A percentile compares a stretch with the other conserved stretches of the same genome.
Evolutionary conservation across 2,329 filamentous ascomycete genomes (phyloP).

Genomic region (Paecilomyces variotii): DNA sequence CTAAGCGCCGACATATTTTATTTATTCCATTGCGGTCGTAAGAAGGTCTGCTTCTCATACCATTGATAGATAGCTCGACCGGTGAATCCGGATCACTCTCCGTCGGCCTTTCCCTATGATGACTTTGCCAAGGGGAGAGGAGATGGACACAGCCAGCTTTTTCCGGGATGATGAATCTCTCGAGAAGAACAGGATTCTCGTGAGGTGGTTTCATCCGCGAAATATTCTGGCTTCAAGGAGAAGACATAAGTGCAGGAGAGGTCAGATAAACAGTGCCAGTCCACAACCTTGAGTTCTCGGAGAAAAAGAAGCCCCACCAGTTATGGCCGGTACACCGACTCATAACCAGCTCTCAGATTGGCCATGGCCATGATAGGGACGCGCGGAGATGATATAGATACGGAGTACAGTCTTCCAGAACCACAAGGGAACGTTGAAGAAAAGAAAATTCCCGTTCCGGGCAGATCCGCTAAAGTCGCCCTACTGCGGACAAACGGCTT

Average conservation of each 20-base stretch:
- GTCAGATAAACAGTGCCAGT: neutral
- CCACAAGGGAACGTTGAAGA: neutral
- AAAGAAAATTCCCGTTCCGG: neutral
- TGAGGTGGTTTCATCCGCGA: neutral
- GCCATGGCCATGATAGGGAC: neutral
- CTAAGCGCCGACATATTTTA: neutral
- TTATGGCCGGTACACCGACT: neutral
- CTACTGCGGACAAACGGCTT: neutral
- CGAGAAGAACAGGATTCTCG: neutral
- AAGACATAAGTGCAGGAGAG: too few relatives aligned
- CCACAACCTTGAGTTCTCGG: neutral
- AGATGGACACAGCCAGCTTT: neutral
- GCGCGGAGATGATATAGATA: too few relatives aligned
- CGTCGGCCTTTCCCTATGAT: too few relatives aligned
- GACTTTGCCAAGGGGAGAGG: neutral
- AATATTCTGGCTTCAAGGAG: neutral
- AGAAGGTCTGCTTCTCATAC: neutral
- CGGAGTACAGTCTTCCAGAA: neutral
- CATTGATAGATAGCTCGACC: neutral
- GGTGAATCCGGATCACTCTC: neutral
- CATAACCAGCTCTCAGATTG: neutral
- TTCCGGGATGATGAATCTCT: neutral
- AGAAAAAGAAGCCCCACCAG: neutral
- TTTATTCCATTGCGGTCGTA: neutral
- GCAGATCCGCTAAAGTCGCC: neutral